Evolutionary conservation across 306 rosid genomes (phyloP).

Genomic region (Cercis canadensis): DNA sequence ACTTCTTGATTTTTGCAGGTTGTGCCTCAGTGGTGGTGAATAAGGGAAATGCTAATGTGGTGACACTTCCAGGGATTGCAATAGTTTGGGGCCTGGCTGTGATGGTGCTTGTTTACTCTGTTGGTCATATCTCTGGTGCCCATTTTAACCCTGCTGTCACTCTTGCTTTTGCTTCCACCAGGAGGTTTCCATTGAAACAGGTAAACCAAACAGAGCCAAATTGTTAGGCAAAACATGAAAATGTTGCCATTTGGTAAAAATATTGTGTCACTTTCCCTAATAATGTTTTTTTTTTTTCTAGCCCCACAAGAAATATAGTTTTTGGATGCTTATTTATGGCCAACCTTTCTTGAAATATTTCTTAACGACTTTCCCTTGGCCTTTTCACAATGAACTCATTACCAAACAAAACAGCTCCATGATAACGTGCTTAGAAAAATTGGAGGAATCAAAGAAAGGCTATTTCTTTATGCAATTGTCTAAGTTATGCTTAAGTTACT

Average conservation of each 20-base stretch:
- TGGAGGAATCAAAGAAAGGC: not conserved
- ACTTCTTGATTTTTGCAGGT: conserved; percentile 79
- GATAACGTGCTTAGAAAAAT: conserved; percentile 17
- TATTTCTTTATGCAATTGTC: not conserved
- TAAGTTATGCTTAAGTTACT: not conserved
- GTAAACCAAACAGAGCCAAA: conserved; percentile 39
- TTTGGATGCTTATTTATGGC: not conserved
- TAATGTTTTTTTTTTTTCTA: not conserved
- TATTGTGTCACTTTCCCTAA: conserved; percentile 9
- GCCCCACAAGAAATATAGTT: conserved; percentile 2
- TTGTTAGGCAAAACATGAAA: not conserved
- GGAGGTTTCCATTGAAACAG: conserved; percentile 71
- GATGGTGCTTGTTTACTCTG: conserved; percentile 65
- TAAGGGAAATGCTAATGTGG: conserved; percentile 34
- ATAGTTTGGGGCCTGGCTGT: conserved; percentile 78
- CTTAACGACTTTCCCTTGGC: not conserved
- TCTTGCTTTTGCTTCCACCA: conserved; percentile 70
- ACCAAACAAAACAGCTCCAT: conserved; percentile 15
- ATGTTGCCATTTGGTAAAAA: not conserved
- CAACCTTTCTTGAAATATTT: not conserved
- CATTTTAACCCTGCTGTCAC: conserved; percentile 95
- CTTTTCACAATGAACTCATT: not conserved
- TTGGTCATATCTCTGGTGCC: conserved; percentile 91
- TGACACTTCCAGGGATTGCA: conserved; percentile 71
- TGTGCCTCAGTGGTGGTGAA: conserved; percentile 78